Conservation (phyloP, 2,329 filamentous ascomycete species). For the Neurospora sp. region DNA sequence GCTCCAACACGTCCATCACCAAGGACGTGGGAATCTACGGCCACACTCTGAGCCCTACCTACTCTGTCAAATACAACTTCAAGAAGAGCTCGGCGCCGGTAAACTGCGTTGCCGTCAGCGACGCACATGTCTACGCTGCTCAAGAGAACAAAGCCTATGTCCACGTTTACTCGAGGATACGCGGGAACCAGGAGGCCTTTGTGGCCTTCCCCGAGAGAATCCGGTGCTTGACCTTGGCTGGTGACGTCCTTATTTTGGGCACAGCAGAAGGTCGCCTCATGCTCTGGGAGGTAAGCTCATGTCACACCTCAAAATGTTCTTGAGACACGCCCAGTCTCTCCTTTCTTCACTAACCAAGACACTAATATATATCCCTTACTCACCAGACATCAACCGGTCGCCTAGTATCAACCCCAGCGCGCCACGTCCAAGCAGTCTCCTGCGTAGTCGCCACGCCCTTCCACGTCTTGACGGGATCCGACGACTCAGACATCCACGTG, state of each 20-base stretch:
- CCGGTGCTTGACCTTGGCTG: slow-evolving; percentile 63
- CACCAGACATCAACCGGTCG: slow-evolving; percentile 62
- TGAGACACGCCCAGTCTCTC: slow-evolving; percentile 15
- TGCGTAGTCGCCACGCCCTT: slow-evolving; percentile 62
- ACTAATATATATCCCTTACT: slow-evolving; percentile 11
- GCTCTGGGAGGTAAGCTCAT: slow-evolving; percentile 71
- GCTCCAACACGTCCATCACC: slow-evolving; percentile 52
- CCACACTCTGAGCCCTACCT: slow-evolving; percentile 70
- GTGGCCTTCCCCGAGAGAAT: slow-evolving; percentile 85
- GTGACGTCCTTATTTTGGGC: slow-evolving; percentile 66
- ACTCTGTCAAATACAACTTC: slow-evolving; percentile 66
- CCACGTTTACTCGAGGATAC: slow-evolving; percentile 79
- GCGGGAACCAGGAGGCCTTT: slow-evolving; percentile 78
- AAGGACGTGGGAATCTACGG: slow-evolving; percentile 84
- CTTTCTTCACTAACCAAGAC: not conserved
- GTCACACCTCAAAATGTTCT: not conserved
- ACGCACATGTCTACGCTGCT: slow-evolving; percentile 80
- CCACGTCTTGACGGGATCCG: slow-evolving; percentile 68
- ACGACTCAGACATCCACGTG: slow-evolving; percentile 84
- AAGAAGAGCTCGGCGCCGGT: slow-evolving; percentile 83
- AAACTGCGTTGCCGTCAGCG: slow-evolving; percentile 71
- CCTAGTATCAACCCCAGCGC: slow-evolving; percentile 63
- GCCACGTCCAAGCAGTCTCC: slow-evolving; percentile 73
- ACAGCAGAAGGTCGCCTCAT: slow-evolving; percentile 79
- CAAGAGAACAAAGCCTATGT: slow-evolving; percentile 87